phyloP scores from a whole-genome alignment of 2,329 filamentous ascomycete species.

The Aspergillus fumigatus region DNA sequence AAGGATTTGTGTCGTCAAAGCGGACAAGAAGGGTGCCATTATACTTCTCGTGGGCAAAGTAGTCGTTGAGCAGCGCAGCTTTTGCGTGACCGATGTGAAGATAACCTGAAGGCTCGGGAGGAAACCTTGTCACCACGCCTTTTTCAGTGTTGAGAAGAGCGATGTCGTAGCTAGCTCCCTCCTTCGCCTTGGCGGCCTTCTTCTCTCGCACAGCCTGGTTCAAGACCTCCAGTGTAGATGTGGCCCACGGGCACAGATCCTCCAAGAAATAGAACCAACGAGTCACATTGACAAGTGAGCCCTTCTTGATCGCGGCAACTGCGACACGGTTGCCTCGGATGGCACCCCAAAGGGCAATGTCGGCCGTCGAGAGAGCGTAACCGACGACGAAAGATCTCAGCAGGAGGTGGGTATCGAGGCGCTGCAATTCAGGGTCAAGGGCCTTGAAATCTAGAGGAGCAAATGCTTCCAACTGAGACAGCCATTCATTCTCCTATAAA shows the following conservation, averaged over 20 bases:
- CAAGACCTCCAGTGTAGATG: conserved; percentile 64
- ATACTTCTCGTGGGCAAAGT: conserved; percentile 92
- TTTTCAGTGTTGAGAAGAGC: conserved; percentile 78
- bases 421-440: conserved; percentile 67
- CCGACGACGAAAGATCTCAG: conserved; percentile 82
- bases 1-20: conserved; percentile 96
- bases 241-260: conserved; percentile 71
- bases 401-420: conserved; percentile 81
- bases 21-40: conserved; percentile 85
- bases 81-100: conserved; percentile 96
- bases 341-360: conserved; percentile 77
- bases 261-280: conserved; percentile 89
- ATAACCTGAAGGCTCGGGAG: conserved; percentile 92
- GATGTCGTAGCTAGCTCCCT: conserved; percentile 84
- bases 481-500: conserved; percentile 49
- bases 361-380: conserved; percentile 70
- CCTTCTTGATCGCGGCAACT: conserved; percentile 73
- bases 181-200: conserved; percentile 64
- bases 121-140: conserved; percentile 86
- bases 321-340: conserved; percentile 82
- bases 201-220: conserved; percentile 66
- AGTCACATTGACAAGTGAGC: conserved; percentile 67
- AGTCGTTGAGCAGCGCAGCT: conserved; percentile 88
- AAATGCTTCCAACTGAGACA: conserved; percentile 49
- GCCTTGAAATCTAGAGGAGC: conserved; percentile 71